A percentile compares a stretch with the other conserved stretches of the same genome.
Conservation (phyloP, 352 stramenopile species). For the Globisporangium cederbergense region DNA sequence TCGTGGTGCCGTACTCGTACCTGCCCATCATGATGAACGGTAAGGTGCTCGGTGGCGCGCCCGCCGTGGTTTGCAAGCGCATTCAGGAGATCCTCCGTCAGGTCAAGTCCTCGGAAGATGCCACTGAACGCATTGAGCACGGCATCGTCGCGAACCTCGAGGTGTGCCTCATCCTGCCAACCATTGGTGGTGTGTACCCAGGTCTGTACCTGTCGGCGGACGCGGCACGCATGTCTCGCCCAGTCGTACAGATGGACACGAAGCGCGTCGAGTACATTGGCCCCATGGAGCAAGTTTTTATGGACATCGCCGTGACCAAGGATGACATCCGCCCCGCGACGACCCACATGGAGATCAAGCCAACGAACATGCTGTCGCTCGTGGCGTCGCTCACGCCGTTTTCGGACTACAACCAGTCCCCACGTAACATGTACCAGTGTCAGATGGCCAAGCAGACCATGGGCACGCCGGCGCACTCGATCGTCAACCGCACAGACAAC, state of each 20-base stretch:
- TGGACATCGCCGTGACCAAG: constrained; percentile 97
- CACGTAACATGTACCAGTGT: constrained; percentile 99
- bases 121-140: constrained; percentile 45
- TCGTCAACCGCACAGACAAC: constrained; percentile 96
- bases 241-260: constrained; percentile 89
- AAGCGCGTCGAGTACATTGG: constrained; percentile 96
- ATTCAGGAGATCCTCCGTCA: constrained; percentile 73
- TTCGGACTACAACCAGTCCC: constrained; percentile 99
- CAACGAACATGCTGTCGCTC: constrained; percentile 99
- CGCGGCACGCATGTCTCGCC: constrained; percentile 92
- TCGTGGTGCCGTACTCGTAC: constrained; percentile 89
- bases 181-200: constrained; percentile 92
- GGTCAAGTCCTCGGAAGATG: constrained; percentile 60
- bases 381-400: constrained; percentile 99
- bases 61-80: constrained; percentile 78
- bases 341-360: constrained; percentile 98
- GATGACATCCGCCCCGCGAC: constrained; percentile 95
- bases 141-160: constrained; percentile 80
- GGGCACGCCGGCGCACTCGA: constrained; percentile 97
- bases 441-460: constrained; percentile 99
- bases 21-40: constrained; percentile 97
- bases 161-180: constrained; percentile 76
- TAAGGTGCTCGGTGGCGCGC: constrained; percentile 91
- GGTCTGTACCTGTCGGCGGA: constrained; percentile 98
- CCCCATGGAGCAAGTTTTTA: constrained; percentile 97